phyloP scores from a whole-genome alignment of 1,139 yeast genomes.

The Hyphopichia burtonii region DNA sequence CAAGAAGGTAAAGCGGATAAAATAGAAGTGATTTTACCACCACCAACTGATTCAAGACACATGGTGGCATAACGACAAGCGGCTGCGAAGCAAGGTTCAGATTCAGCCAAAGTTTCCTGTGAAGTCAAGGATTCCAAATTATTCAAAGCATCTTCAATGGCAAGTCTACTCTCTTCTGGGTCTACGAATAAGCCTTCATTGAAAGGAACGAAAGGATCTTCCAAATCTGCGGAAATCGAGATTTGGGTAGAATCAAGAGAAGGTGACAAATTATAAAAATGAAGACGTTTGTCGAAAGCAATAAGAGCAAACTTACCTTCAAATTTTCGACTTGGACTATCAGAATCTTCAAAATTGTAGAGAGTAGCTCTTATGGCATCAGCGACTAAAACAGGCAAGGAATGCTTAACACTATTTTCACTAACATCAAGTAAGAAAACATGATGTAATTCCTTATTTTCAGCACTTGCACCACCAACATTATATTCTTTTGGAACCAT shows the following conservation, averaged over 20 bases:
- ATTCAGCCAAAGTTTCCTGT: conserved; percentile 43
- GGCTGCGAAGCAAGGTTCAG: conserved; percentile 78
- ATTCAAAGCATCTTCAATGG: conserved; percentile 67
- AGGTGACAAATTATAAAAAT: conserved; percentile 69
- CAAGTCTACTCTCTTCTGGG: conserved; percentile 61
- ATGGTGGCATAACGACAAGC: conserved; percentile 70
- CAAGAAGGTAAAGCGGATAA: conserved; percentile 72
- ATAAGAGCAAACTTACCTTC: conserved; percentile 60
- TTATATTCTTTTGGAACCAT: conserved; percentile 75
- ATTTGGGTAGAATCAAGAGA: conserved; percentile 60
- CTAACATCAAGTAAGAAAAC: conserved; percentile 78
- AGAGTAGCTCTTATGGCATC: conserved; percentile 70
- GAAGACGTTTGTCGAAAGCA: conserved; percentile 72
- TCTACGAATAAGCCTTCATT: conserved; percentile 77
- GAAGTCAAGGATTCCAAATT: conserved; percentile 50
- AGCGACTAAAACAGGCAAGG: conserved; percentile 63
- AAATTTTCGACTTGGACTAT: conserved; percentile 11
- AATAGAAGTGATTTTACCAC: conserved; percentile 78
- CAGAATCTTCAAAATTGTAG: conserved; percentile 22
- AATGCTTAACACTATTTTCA: conserved; percentile 60
- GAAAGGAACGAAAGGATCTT: conserved; percentile 82
- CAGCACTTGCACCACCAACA: conserved; percentile 33
- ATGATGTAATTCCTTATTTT: conserved; percentile 54
- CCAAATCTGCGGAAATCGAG: conserved; percentile 67
- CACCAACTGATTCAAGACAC: conserved; percentile 63